Conservation (phyloP, 306 rosid species). For the Astragalus membranaceus region DNA sequence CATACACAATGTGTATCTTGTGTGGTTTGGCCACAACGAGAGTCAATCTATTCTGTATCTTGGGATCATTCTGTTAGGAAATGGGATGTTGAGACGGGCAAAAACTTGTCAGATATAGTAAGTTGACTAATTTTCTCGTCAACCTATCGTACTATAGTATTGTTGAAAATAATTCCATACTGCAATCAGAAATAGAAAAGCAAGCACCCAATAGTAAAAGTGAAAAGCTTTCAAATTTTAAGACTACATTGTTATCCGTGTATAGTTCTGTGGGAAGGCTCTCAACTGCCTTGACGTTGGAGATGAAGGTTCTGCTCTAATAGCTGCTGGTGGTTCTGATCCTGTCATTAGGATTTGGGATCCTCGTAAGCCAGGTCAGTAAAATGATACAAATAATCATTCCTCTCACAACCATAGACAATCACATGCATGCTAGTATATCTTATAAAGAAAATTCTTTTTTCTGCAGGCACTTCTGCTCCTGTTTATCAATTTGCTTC, state of each 20-base stretch:
- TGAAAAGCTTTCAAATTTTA: neutral
- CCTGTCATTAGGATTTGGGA: constrained; percentile 88
- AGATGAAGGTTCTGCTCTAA: constrained; percentile 74
- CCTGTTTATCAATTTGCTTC: constrained; percentile 71
- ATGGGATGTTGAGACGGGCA: constrained; percentile 87
- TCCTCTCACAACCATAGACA: neutral
- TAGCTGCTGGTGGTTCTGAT: constrained; percentile 87
- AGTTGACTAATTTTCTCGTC: constrained; percentile 16
- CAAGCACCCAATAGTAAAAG: constrained; percentile 2
- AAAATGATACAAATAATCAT: constrained; percentile 3
- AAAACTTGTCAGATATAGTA: constrained; percentile 51
- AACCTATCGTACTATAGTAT: neutral
- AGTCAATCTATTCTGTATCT: constrained; percentile 75
- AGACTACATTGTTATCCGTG: constrained; percentile 14
- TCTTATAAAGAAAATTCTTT: neutral
- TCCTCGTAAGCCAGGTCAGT: constrained; percentile 91
- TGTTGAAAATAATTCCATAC: neutral
- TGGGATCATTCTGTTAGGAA: constrained; percentile 86
- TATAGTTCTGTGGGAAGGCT: constrained; percentile 68
- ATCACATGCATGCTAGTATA: neutral
- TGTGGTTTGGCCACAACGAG: constrained; percentile 70
- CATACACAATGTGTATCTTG: constrained; percentile 90
- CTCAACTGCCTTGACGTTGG: constrained; percentile 87
- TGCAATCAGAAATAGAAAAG: neutral
- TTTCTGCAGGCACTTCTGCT: constrained; percentile 72